Evolutionary conservation across 208 protist species (phyloP).

Genomic region (Crithidia mellificae): DNA sequence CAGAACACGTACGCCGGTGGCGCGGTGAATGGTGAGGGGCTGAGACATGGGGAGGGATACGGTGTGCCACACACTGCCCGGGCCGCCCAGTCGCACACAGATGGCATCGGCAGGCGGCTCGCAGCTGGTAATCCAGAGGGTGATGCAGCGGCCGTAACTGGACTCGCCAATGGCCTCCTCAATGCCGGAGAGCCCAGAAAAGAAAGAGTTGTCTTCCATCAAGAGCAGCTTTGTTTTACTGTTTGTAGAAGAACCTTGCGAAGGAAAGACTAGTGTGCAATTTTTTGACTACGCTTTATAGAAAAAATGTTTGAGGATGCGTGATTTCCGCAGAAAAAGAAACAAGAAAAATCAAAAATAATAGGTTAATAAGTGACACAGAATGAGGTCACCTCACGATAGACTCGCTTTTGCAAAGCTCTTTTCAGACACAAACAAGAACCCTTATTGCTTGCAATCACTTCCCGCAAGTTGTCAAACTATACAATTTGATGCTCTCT

Average conservation of each 20-base stretch:
- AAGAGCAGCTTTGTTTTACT: neutral
- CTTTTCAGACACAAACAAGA: no score
- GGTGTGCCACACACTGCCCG: conserved; percentile 47
- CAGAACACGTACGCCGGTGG: conserved; percentile 10
- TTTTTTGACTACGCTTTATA: no score
- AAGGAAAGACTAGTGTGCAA: no score
- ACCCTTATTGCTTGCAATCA: no score
- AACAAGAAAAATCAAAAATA: neutral
- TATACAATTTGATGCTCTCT: no score
- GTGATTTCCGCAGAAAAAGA: no score
- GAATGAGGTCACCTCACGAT: no score
- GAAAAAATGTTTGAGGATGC: no score
- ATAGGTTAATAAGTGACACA: neutral
- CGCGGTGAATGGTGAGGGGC: conserved; percentile 34
- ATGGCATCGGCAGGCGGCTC: conserved; percentile 25
- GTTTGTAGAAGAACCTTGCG: no score
- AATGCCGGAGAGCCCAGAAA: conserved; percentile 46
- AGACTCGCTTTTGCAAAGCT: no score
- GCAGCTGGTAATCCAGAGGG: conserved; percentile 36
- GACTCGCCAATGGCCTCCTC: conserved; percentile 33
- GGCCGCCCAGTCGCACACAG: conserved; percentile 58
- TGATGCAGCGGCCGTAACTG: conserved; percentile 40
- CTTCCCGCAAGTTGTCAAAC: no score
- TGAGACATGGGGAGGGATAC: conserved; percentile 45
- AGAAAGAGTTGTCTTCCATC: conserved; percentile 44